Conservation (phyloP, 495 filamentous ascomycete species). For the Penicillium turbatum region DNA sequence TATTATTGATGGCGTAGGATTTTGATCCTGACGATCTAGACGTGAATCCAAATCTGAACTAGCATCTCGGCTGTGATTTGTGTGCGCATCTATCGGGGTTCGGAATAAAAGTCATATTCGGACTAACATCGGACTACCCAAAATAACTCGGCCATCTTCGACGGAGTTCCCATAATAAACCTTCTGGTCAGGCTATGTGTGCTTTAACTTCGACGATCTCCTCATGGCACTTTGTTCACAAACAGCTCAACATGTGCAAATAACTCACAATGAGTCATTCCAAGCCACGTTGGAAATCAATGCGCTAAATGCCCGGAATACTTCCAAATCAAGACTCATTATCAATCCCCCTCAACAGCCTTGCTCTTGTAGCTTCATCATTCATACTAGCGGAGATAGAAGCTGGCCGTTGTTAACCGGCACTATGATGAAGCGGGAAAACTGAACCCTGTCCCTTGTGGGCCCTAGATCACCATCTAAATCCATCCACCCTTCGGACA, state of each 20-base stretch:
- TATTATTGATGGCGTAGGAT: too few relatives aligned
- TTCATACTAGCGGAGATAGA: too few relatives aligned
- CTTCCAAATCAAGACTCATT: too few relatives aligned
- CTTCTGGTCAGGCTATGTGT: background rate
- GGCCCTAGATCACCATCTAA: background rate
- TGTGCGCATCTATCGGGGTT: background rate
- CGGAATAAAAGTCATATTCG: background rate
- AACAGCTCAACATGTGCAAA: background rate
- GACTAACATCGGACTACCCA: slow-evolving; percentile 1
- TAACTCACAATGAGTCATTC: slow-evolving; percentile 9
- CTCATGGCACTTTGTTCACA: too few relatives aligned
- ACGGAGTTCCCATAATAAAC: background rate
- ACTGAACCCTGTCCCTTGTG: background rate
- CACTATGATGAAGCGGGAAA: too few relatives aligned
- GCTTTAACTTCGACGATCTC: background rate
- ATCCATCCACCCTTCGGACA: background rate
- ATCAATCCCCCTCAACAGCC: too few relatives aligned
- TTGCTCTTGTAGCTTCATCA: too few relatives aligned
- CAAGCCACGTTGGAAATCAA: slow-evolving; percentile 17
- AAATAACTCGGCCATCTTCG: background rate
- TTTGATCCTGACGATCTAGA: too few relatives aligned
- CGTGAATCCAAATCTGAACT: too few relatives aligned
- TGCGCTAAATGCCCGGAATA: too few relatives aligned
- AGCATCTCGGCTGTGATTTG: too few relatives aligned
- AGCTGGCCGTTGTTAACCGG: too few relatives aligned